Evolutionary conservation across 2,329 filamentous ascomycete genomes (phyloP), one percentile per base, ranked within the genome.

Genomic region (Diaporthe humulicola): DNA sequence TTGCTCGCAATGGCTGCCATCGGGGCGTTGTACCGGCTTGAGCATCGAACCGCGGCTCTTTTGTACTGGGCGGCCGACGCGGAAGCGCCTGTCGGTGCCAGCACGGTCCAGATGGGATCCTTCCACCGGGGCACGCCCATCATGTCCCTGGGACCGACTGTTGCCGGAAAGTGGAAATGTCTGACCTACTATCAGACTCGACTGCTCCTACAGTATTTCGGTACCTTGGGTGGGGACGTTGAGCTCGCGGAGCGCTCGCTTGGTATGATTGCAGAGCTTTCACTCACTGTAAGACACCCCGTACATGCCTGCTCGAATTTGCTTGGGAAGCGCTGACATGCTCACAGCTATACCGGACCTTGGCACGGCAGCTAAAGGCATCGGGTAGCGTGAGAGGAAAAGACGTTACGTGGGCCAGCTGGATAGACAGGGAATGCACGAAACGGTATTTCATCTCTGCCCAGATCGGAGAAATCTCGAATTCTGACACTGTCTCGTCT

Each of bases 251-350:
- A 64, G 8, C 58, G 58, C 15, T 64, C 58, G 7, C 58, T 64
- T 6, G 58, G 38, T 6, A 64, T 64, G 58, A 64, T 64, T 17
- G 58, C 38, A 38, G 58, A 64, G 58, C 38, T 64, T 5, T 45
- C 58, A 17, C 58, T 64, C 8, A 64, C 36, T 14, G 58, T 64
- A 30, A 42, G 38, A 42, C 8, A 42, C 40, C 40, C 40, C 15
- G 15, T 3, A 42, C 2, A 42, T 42, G 3, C 40, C 40, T 17
- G 40, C 14, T 19, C 0, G 2, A 15, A 3, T 42, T 7, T 15
- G 14, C 40, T 42, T 17, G 17, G 2, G 28, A n/a, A 17, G 22
- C 15, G 10, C 38, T 42, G 38, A 42, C 8, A 28, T 5, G 1
- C 45, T 22, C 0, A 25, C 28, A 64, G 58, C 4, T 64, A 45